Percentiles rank a stretch among this genome's conserved stretches.
Conservation (phyloP, 768 basidiomycete genomes). For the Pulveroboletus sp. region DNA sequence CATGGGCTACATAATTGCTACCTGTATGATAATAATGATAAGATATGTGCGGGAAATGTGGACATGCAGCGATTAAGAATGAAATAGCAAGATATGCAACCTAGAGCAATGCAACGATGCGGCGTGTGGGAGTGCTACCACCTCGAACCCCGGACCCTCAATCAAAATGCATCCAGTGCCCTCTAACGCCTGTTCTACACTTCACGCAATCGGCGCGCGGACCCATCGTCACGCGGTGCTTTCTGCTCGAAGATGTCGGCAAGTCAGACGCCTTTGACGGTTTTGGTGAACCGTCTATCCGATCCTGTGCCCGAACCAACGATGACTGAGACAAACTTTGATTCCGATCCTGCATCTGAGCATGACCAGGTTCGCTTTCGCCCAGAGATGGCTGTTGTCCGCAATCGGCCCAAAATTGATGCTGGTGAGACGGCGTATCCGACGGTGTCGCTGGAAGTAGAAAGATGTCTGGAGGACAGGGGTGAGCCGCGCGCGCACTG, state of each 20-base stretch:
- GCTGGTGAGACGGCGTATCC: slow-evolving; percentile 17
- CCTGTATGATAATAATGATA: too few species aligned
- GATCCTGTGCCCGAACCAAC: slow-evolving; percentile 10
- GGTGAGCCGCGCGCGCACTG: background rate
- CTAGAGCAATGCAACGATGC: too few species aligned
- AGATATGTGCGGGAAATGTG: too few species aligned
- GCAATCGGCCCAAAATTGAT: slow-evolving; percentile 5
- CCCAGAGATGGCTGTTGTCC: slow-evolving; percentile 1
- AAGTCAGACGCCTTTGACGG: slow-evolving; percentile 11
- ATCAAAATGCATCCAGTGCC: slow-evolving; percentile 69
- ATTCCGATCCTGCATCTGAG: slow-evolving; percentile 4
- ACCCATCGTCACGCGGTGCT: slow-evolving; percentile 63
- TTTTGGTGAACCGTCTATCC: slow-evolving; percentile 14
- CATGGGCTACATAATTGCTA: too few species aligned
- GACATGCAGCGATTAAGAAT: slow-evolving; percentile 2
- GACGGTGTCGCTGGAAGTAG: slow-evolving; percentile 27
- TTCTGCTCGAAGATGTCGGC: slow-evolving; percentile 25
- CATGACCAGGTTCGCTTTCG: slow-evolving; percentile 1
- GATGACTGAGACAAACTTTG: background rate
- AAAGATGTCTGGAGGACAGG: slow-evolving; percentile 27
- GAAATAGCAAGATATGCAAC: too few species aligned
- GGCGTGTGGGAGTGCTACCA: too few species aligned
- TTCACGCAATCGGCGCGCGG: slow-evolving; percentile 66
- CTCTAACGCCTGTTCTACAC: slow-evolving; percentile 60
- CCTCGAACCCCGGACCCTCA: slow-evolving; percentile 25